phyloP scores from a whole-genome alignment of 306 rosid genomes.

The Acacia confusa region DNA sequence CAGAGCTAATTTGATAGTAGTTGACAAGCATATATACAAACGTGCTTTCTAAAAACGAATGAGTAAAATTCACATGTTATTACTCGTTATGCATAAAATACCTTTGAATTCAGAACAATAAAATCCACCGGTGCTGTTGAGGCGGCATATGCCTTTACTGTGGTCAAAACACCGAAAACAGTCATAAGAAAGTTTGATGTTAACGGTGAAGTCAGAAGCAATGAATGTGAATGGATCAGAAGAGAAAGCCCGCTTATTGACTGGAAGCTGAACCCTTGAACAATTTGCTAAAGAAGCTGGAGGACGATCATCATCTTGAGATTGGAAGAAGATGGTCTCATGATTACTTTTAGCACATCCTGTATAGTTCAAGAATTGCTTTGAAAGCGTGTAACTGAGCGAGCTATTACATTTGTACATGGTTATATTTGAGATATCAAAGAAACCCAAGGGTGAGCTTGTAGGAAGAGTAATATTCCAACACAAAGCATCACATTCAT shows the following conservation, averaged over 20 bases:
- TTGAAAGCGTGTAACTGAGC: background rate
- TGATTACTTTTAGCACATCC: background rate
- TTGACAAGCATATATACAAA: background rate
- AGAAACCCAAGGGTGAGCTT: conserved; percentile 9
- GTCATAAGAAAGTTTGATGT: background rate
- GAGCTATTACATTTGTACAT: background rate
- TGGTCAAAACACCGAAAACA: background rate
- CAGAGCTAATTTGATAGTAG: background rate
- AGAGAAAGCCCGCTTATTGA: too few species aligned
- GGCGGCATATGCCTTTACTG: background rate
- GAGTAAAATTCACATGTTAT: background rate
- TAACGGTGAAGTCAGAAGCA: conserved; percentile 4
- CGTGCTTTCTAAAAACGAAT: too few species aligned
- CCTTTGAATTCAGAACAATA: conserved; percentile 28
- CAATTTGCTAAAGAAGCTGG: background rate
- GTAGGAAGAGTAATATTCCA: conserved; percentile 15
- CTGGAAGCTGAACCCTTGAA: conserved; percentile 23
- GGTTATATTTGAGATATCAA: background rate
- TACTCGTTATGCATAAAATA: conserved; percentile 7
- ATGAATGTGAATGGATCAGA: background rate
- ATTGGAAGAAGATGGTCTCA: background rate
- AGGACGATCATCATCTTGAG: background rate
- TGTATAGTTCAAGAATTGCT: background rate
- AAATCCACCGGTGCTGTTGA: background rate
- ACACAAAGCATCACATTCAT: conserved; percentile 4